A percentile compares a stretch with the other conserved stretches of the same genome.
These are phyloP conservation scores for Phytopythium chamaehyphon DNA, from an alignment of 352 stramenopile genomes.

Conservation along the genomic window DNA sequence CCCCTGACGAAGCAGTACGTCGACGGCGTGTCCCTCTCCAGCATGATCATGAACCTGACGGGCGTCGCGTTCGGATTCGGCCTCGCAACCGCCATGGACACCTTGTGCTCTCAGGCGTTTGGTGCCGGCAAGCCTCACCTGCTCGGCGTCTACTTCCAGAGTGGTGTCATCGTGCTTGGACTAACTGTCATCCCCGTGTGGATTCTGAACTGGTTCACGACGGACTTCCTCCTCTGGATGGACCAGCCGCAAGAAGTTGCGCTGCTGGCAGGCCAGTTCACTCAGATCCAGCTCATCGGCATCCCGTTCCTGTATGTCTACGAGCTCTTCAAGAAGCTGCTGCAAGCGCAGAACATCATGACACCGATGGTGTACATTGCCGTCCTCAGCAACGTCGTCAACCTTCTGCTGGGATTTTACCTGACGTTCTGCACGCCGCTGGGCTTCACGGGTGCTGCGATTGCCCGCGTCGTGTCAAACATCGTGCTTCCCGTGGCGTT, in stretches of 20 bases:
- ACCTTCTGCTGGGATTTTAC: conserved; percentile 67
- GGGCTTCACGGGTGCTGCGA: conserved; percentile 74
- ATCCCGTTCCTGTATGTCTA: conserved; percentile 85
- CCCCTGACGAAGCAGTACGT: conserved; percentile 68
- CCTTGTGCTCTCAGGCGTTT: conserved; percentile 80
- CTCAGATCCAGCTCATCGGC: conserved; percentile 49
- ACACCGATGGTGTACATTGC: conserved; percentile 80
- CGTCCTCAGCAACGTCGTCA: conserved; percentile 71
- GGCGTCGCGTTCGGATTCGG: conserved; percentile 72
- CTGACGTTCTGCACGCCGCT: conserved; percentile 76
- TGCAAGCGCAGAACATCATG: conserved; percentile 86
- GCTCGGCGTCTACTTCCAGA: conserved; percentile 86
- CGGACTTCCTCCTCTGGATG: conserved; percentile 51
- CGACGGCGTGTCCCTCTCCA: conserved; percentile 58
- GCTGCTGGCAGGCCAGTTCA: conserved; percentile 66
- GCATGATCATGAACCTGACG: conserved; percentile 83
- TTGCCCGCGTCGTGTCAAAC: conserved; percentile 63
- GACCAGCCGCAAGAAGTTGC: conserved; percentile 64
- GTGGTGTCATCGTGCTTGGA: conserved; percentile 61
- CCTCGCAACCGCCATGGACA: conserved; percentile 85
- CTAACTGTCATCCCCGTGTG: conserved; percentile 55
- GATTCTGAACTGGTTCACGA: conserved; percentile 74
- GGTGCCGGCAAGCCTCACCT: conserved; percentile 63
- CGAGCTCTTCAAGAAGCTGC: conserved; percentile 82
- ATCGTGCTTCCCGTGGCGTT: conserved; percentile 50